These are phyloP conservation scores for Carex myosuroides DNA, from an alignment of 176 grass and related monocot genomes.

Conservation along the genomic window DNA sequence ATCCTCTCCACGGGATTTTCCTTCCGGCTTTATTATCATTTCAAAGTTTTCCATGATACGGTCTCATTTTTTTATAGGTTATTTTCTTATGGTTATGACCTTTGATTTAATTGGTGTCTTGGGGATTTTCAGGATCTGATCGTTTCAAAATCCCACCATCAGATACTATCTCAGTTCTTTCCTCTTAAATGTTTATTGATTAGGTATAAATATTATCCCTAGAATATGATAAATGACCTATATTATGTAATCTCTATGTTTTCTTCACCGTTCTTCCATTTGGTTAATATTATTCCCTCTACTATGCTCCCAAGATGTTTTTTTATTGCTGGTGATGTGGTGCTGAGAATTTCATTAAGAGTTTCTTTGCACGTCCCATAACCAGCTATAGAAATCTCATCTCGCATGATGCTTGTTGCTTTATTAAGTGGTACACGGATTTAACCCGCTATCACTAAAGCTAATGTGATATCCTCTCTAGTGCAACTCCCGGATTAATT, in stretches of 20 bases:
- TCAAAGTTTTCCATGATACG: too few relatives aligned
- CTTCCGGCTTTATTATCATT: too few relatives aligned
- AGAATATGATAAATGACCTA: background rate
- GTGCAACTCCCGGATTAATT: background rate
- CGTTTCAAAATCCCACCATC: background rate
- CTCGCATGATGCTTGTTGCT: background rate
- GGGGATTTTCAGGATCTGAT: too few relatives aligned
- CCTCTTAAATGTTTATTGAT: background rate
- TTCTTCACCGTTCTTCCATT: too few relatives aligned
- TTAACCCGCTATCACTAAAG: background rate
- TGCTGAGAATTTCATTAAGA: constrained; percentile 17
- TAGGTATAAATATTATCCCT: background rate
- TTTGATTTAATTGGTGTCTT: background rate
- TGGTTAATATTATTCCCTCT: background rate
- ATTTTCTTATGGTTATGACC: too few relatives aligned
- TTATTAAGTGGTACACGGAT: background rate
- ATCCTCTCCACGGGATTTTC: background rate
- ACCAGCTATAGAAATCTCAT: constrained; percentile 31
- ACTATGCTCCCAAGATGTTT: background rate
- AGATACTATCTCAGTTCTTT: background rate
- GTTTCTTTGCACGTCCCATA: constrained; percentile 59
- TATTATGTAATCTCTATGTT: background rate
- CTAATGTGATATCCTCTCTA: background rate
- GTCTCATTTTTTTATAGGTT: too few relatives aligned
- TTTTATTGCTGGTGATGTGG: constrained; percentile 55